A percentile compares a stretch with the other conserved stretches of the same genome.
Evolutionary conservation across 164 flowering plant species (phyloP).

Genomic region (Nymphaea thermarum): DNA sequence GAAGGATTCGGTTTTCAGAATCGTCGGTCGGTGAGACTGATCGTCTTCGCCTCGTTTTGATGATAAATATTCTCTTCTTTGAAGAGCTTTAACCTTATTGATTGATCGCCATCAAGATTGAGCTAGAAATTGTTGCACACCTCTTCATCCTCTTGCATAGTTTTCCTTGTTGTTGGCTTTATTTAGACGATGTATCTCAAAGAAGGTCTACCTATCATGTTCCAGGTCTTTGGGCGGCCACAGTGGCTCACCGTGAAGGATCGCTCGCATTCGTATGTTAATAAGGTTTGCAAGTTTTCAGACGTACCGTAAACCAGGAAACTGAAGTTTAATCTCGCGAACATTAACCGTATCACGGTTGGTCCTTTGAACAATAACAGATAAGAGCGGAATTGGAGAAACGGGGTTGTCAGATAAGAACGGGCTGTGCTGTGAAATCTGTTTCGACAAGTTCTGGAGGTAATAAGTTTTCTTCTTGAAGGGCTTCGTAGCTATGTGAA

Average conservation of each 20-base stretch:
- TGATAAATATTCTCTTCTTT: too few relatives aligned
- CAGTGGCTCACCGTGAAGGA: conserved; percentile 81
- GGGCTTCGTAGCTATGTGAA: background rate
- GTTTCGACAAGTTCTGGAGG: conserved; percentile 48
- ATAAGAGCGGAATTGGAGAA: conserved; percentile 48
- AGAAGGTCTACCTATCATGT: background rate
- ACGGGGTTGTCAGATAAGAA: conserved; percentile 52
- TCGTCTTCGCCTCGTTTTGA: too few relatives aligned
- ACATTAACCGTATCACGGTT: too few relatives aligned
- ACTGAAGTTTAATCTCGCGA: too few relatives aligned
- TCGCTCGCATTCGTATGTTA: conserved; percentile 62
- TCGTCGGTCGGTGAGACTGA: too few relatives aligned
- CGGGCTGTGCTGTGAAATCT: conserved; percentile 40
- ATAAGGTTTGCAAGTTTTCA: conserved; percentile 34
- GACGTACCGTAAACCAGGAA: too few relatives aligned
- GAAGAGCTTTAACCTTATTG: too few relatives aligned
- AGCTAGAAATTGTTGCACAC: too few relatives aligned
- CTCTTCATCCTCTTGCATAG: too few relatives aligned
- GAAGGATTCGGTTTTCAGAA: too few relatives aligned
- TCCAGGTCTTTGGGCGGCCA: conserved; percentile 83
- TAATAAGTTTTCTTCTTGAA: conserved; percentile 12
- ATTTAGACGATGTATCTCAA: background rate
- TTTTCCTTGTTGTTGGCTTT: too few relatives aligned
- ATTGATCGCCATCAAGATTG: too few relatives aligned
- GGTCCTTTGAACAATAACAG: conserved; percentile 21